These are phyloP conservation scores for Rubia tinctorum DNA, from an alignment of 305 asterid genomes.

Conservation along the genomic window DNA sequence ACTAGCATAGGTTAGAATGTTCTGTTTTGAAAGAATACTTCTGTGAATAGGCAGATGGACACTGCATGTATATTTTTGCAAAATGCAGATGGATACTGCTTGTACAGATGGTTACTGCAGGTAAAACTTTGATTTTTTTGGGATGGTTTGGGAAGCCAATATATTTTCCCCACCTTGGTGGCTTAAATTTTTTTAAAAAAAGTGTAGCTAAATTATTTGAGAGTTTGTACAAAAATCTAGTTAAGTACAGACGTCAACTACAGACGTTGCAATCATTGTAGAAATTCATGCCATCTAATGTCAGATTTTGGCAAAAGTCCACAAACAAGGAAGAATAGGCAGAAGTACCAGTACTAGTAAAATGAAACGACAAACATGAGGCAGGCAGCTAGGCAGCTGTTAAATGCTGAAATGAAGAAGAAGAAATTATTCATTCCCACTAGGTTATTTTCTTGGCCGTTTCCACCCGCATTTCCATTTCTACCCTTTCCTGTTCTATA, in stretches of 20 bases:
- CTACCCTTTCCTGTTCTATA: slow-evolving; percentile 22
- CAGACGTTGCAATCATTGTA: not conserved
- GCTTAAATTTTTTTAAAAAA: no score
- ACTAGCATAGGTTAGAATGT: no score
- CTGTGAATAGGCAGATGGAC: no score
- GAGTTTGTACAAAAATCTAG: not conserved
- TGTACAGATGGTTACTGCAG: no score
- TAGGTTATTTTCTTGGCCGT: slow-evolving; percentile 3
- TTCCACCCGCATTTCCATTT: slow-evolving; percentile 23
- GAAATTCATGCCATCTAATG: not conserved
- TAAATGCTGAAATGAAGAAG: slow-evolving; percentile 10
- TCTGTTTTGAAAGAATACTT: no score
- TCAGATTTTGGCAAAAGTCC: not conserved
- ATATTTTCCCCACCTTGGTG: no score
- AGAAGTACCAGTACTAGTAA: slow-evolving; percentile 15
- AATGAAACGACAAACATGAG: slow-evolving; percentile 37
- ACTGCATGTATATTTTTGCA: no score
- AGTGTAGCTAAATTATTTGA: no score
- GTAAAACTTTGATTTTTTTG: no score
- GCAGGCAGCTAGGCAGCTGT: slow-evolving; percentile 21
- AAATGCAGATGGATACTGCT: no score
- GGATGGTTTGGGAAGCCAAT: no score
- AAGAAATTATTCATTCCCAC: slow-evolving; percentile 9
- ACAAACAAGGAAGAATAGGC: not conserved
- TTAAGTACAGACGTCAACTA: not conserved